A percentile compares a stretch with the other conserved stretches of the same genome.
These are phyloP conservation scores for Sporothrix variecibatus DNA, from an alignment of 2,329 filamentous ascomycete genomes.

Conservation along the genomic window DNA sequence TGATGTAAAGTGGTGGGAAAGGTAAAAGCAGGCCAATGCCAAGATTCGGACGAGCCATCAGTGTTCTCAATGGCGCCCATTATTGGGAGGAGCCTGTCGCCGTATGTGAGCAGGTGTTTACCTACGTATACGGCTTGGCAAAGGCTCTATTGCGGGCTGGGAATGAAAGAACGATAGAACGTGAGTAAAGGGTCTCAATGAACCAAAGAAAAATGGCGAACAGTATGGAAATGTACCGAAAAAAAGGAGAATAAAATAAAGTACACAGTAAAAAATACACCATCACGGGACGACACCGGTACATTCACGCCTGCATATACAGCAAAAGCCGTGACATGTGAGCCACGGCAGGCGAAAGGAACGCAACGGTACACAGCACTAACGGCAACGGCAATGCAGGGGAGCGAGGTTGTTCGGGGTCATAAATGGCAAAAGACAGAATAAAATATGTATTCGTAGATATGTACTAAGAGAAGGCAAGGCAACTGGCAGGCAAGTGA, in stretches of 20 bases:
- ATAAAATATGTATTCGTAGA: neutral
- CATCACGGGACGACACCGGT: neutral
- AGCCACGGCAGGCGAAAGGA: neutral
- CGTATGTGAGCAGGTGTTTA: neutral
- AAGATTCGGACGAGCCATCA: neutral
- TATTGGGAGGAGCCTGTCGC: neutral
- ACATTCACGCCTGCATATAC: neutral
- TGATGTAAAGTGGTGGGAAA: neutral
- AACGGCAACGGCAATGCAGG: neutral
- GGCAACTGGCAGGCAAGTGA: neutral
- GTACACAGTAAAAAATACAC: neutral
- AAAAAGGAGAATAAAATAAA: too few relatives aligned
- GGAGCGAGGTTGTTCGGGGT: neutral
- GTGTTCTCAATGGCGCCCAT: neutral
- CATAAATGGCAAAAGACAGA: neutral
- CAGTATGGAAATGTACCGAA: neutral
- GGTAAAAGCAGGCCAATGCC: neutral
- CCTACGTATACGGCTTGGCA: too few relatives aligned
- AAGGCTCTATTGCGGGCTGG: too few relatives aligned
- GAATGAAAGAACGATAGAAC: too few relatives aligned
- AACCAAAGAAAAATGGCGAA: too few relatives aligned
- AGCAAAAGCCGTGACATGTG: neutral
- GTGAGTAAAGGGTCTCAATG: too few relatives aligned
- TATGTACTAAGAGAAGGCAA: neutral
- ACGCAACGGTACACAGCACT: neutral